phyloP scores from a whole-genome alignment of 2,329 filamentous ascomycete species.

The Clarireedia paspali region DNA sequence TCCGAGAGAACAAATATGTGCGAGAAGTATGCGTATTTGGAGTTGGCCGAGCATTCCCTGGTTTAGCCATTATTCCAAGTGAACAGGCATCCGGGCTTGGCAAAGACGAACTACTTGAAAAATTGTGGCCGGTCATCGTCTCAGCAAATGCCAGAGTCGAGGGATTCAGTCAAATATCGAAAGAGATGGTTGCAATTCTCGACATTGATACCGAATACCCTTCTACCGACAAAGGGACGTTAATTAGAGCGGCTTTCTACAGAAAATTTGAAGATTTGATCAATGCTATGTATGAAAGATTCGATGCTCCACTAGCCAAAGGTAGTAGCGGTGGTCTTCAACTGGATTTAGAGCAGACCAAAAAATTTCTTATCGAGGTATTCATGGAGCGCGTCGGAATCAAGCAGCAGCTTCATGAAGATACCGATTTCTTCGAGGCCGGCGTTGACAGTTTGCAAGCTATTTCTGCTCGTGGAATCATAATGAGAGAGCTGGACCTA shows the following conservation, averaged over 20 bases:
- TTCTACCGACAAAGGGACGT: conserved; percentile 45
- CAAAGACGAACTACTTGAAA: conserved; percentile 38
- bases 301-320: conserved; percentile 8
- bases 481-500: conserved; percentile 44
- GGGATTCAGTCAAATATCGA: conserved; percentile 44
- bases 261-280: conserved; percentile 37
- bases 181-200: conserved; percentile 45
- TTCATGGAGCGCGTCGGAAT: conserved; percentile 9
- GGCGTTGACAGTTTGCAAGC: conserved; percentile 53
- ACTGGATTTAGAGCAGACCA: conserved; percentile 2
- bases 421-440: conserved; percentile 49
- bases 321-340: neutral
- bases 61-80: conserved; percentile 45
- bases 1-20: conserved; percentile 45
- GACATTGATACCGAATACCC: conserved; percentile 36
- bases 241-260: conserved; percentile 44
- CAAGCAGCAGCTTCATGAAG: conserved; percentile 18
- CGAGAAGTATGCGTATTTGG: conserved; percentile 53
- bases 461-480: conserved; percentile 43
- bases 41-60: conserved; percentile 42
- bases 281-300: conserved; percentile 30
- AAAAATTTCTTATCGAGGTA: conserved; percentile 6
- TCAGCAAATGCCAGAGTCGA: conserved; percentile 43
- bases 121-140: conserved; percentile 43
- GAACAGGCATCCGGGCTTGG: conserved; percentile 34